Base-by-base conservation (phyloP, 805 yeast genomes). In the Yamadazyma paraphyllophila region DNA sequence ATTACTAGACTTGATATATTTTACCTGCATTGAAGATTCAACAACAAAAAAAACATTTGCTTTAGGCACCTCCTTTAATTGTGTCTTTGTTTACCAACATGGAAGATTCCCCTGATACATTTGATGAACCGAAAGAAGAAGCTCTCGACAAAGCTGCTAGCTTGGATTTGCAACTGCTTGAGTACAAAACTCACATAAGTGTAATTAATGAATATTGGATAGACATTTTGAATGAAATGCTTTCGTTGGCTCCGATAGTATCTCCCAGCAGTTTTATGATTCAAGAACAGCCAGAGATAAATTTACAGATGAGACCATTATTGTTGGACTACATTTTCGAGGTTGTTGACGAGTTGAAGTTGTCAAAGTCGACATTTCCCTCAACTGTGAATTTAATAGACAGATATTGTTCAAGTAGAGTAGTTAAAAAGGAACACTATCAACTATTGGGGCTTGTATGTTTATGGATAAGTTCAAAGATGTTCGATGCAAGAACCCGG, bases 401-500 rank as follows among this genome's bases (percentile, higher is more conserved):
- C 54, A 58, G 75, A 36, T 71, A 71, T 52, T 69, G 74, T 50
- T 60, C 66, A n/a, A 69, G 71, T 7, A 56, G 76, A 50, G 67
- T 71, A 31, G 76, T 71, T 44, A 68, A 68, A 55, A 69, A 69
- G 45, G 73, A 70, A 53, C 75, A 71, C 55, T 71, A 69, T 56
- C 76, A 71, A 48, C 60, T 71, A 36, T 60, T 71, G 49, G 76
- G 76, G 4, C 60, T 70, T 45, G 67, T 74, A 9, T 64, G 69
- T 39, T 61, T 71, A 40, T 71, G 76, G 76, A 67, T 70, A 36
- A 60, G 69, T 32, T 68, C 73, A 58, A 71, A 71, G 55, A 67
- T 73, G 68, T 59, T 71, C 53, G 83, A 79, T 56, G 67, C 73
- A 50, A 79, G 78, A 64, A 76, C 77, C 53, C 80, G 80, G 57